A percentile compares a stretch with the other conserved stretches of the same genome.
Evolutionary conservation across 2,329 filamentous ascomycete genomes (phyloP).

Genomic region (Magnaporthiopsis poae): DNA sequence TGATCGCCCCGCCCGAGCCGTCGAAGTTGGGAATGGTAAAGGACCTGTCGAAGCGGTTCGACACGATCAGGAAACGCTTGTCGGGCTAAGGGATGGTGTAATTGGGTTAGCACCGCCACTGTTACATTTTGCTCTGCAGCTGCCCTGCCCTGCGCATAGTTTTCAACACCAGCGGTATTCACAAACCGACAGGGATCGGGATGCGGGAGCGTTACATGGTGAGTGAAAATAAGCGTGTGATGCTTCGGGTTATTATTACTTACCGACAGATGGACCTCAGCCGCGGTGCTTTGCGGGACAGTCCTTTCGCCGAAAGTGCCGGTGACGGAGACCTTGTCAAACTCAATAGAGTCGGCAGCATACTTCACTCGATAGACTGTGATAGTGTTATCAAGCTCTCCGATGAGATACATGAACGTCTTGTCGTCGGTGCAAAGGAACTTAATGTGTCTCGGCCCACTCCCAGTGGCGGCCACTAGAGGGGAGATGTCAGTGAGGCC

Average conservation of each 20-base stretch:
- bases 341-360: constrained; percentile 28
- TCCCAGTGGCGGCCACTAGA: constrained; percentile 37
- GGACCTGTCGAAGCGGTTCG: constrained; percentile 54
- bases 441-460: constrained; percentile 55
- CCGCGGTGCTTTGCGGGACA: constrained; percentile 34
- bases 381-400: constrained; percentile 50
- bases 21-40: constrained; percentile 41
- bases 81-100: constrained; percentile 34
- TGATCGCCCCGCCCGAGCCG: constrained; percentile 32
- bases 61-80: constrained; percentile 54
- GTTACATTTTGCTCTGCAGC: background rate
- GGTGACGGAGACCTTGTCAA: constrained; percentile 37
- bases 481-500: constrained; percentile 29
- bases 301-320: constrained; percentile 37
- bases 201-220: background rate
- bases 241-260: constrained; percentile 19
- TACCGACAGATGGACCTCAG: constrained; percentile 51
- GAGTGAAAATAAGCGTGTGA: background rate
- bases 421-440: constrained; percentile 36
- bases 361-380: constrained; percentile 49
- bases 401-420: constrained; percentile 50
- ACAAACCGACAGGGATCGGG: background rate
- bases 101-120: background rate
- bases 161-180: background rate
- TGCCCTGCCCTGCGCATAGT: background rate